These are phyloP conservation scores for Saccharum spontaneum DNA, from an alignment of 176 grass and related monocot species.

Conservation along the genomic window DNA sequence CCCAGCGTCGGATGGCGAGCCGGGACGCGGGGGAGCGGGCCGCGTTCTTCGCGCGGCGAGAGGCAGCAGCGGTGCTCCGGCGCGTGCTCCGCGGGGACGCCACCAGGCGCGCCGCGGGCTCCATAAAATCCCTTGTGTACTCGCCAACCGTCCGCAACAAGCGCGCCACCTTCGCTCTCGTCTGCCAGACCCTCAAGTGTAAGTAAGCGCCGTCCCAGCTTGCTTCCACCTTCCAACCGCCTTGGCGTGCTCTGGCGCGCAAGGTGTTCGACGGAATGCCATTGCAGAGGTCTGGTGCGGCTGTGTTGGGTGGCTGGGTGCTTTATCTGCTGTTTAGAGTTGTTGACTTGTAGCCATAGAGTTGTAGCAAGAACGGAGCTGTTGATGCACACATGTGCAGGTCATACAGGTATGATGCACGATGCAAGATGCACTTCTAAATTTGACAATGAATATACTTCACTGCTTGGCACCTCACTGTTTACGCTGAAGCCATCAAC, in stretches of 20 bases:
- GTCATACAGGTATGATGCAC: neutral
- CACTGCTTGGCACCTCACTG: neutral
- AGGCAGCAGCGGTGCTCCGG: constrained; percentile 86
- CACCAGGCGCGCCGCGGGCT: constrained; percentile 48
- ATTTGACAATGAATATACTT: neutral
- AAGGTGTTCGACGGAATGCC: constrained; percentile 50
- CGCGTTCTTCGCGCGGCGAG: constrained; percentile 89
- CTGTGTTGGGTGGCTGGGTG: neutral
- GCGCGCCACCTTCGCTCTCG: constrained; percentile 85
- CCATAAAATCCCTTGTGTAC: constrained; percentile 89
- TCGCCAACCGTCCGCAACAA: constrained; percentile 85
- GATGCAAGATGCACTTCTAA: neutral
- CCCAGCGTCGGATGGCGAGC: constrained; percentile 53
- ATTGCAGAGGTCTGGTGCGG: neutral
- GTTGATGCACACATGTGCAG: neutral
- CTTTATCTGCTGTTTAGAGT: neutral
- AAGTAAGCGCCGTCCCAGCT: neutral
- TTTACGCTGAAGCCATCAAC: neutral
- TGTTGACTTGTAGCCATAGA: neutral
- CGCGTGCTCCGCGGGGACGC: constrained; percentile 81
- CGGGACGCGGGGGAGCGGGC: constrained; percentile 63
- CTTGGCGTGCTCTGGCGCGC: neutral
- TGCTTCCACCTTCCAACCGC: neutral
- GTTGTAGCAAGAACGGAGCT: neutral
- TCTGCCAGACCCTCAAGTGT: constrained; percentile 97